phyloP scores from a whole-genome alignment of 257 asterid genomes.

The Ajuga chamaepitys region DNA sequence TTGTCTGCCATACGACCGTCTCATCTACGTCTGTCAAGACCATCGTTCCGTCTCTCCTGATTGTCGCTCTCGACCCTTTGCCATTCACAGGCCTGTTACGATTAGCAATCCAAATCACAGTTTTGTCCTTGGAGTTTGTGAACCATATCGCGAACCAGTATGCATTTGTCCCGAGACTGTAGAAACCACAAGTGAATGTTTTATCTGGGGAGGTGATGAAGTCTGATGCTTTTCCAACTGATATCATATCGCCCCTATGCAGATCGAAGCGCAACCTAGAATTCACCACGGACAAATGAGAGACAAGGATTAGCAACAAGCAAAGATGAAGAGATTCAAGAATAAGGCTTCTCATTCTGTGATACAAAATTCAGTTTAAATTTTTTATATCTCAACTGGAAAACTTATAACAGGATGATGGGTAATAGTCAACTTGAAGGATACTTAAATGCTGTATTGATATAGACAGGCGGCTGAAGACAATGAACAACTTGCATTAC shows the following conservation, averaged over 20 bases:
- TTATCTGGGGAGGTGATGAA: slow-evolving; percentile 42
- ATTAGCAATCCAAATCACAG: slow-evolving; percentile 62
- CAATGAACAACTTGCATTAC: slow-evolving; percentile 7
- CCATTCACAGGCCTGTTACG: slow-evolving; percentile 53
- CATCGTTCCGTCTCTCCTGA: slow-evolving; percentile 39
- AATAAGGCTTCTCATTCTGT: slow-evolving; percentile 23
- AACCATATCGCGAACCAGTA: slow-evolving; percentile 63
- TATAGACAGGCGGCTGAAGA: slow-evolving; percentile 18
- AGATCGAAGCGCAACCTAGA: slow-evolving; percentile 19
- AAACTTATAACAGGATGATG: not conserved
- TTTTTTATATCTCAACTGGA: not conserved
- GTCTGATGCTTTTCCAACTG: slow-evolving; percentile 30
- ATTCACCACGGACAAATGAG: slow-evolving; percentile 5
- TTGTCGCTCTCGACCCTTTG: slow-evolving; percentile 25
- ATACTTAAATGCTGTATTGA: not conserved
- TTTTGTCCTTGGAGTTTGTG: slow-evolving; percentile 50
- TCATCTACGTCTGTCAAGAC: slow-evolving; percentile 37
- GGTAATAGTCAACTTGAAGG: not conserved
- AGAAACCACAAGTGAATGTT: slow-evolving; percentile 60
- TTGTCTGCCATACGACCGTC: slow-evolving; percentile 43
- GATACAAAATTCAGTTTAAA: not conserved
- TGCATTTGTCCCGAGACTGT: slow-evolving; percentile 44
- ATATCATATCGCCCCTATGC: slow-evolving; percentile 34
- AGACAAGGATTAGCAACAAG: slow-evolving; percentile 1
- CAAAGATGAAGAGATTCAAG: not conserved